Evolutionary conservation across 2,329 filamentous ascomycete species (phyloP), one percentile per base, ranked within the genome.

Genomic region (Botrytis porri): DNA sequence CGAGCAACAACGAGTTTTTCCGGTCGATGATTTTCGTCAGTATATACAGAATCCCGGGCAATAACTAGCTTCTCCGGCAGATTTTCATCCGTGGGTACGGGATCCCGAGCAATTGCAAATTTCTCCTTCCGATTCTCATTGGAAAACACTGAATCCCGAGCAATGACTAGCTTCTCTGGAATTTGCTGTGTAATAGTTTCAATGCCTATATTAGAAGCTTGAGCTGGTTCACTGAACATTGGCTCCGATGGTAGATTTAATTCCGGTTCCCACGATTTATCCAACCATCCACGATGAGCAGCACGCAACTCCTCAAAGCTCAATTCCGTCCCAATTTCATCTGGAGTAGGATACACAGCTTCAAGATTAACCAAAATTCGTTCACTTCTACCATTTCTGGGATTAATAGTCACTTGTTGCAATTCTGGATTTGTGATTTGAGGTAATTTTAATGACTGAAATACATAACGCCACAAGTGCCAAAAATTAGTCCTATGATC

Each of bases 221-320:
- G 73, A 41, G 51, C 74, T 35, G 62, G 59, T 8, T 76, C 70
- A 59, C 70, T 71, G 4, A 62, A 66, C 20, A 73, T 29, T 5
- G 61, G 57, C 12, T 74, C 63, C 1, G 48, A n/a, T 48, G 62
- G 51, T 45, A 64, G 29, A 35, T 73, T 54, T 10, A 63, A 74
- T 61, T 82, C 80, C 41, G 75, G 74, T 39, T 86, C 83, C 89
- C 89, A 92, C 29, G 84, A 83, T 63, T 85, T 84, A 75, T 88
- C 84, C 48, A 92, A 83, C 84, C 90, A 90, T 0, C 95, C 95
- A 73, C 93, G 88, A 76, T 89, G 89, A 60, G 87, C 87, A 43
- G 95, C 95, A 83, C 94, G 90, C 35, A 99, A 84, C 83, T 99
- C 96, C 81, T 99, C 96, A 80, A 98, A 97, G 79, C 93, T 95